Evolutionary conservation across 805 yeast species (phyloP).

Genomic region (Candida xiaguanensis): DNA sequence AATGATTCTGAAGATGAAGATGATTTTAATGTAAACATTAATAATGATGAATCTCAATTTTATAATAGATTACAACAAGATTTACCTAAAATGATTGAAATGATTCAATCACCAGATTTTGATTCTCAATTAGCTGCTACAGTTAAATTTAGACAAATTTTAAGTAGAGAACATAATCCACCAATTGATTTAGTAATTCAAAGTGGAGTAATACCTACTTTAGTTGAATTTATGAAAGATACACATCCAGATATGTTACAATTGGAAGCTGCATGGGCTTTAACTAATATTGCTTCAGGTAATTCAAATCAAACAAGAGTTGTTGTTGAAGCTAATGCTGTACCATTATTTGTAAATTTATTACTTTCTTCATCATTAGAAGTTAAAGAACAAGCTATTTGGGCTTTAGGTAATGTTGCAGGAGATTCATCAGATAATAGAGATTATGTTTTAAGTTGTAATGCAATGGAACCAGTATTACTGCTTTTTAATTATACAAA

Average conservation of each 20-base stretch:
- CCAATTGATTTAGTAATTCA: conserved; percentile 93
- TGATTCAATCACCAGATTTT: conserved; percentile 69
- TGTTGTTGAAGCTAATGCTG: conserved; percentile 92
- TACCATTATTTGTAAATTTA: conserved; percentile 82
- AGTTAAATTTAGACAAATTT: conserved; percentile 85
- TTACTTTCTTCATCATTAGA: conserved; percentile 79
- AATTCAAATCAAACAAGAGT: conserved; percentile 81
- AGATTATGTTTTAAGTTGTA: conserved; percentile 79
- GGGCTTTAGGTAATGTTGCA: conserved; percentile 99
- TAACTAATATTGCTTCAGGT: conserved; percentile 96
- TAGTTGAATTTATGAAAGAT: conserved; percentile 76
- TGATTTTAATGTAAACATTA: conserved; percentile 24
- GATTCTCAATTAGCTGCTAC: conserved; percentile 86
- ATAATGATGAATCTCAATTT: conserved; percentile 43
- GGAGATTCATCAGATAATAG: conserved; percentile 92
- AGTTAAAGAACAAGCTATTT: conserved; percentile 96
- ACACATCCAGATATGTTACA: conserved; percentile 83
- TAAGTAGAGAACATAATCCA: conserved; percentile 92
- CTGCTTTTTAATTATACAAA: conserved; percentile 74
- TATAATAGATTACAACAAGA: conserved; percentile 49
- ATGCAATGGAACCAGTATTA: conserved; percentile 88
- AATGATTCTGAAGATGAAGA: conserved; percentile 44
- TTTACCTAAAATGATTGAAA: conserved; percentile 81
- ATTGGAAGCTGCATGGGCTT: conserved; percentile 99
- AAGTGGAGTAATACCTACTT: conserved; percentile 88